Evolutionary conservation across 495 filamentous ascomycete species (phyloP).

Genomic region (Articulospora tetracladia): DNA sequence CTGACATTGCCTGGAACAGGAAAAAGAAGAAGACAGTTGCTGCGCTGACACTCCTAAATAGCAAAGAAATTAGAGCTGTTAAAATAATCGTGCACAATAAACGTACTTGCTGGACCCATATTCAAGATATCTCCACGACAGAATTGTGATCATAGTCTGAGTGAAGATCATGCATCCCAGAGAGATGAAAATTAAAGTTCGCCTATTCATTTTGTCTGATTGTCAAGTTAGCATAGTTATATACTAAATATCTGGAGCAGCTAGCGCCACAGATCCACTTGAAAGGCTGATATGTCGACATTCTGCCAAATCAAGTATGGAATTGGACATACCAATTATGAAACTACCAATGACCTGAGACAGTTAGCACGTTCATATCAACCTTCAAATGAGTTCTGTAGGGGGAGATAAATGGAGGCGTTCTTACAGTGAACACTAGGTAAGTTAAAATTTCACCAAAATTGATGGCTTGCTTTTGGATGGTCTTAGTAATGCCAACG

Average conservation of each 20-base stretch:
- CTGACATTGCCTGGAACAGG: slow-evolving; percentile 38
- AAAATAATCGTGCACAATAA: slow-evolving; percentile 12
- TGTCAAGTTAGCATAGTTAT: neutral
- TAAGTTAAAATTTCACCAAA: slow-evolving; percentile 37
- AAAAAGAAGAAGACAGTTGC: slow-evolving; percentile 38
- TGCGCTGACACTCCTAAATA: neutral
- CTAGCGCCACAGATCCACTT: too few species aligned
- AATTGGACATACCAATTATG: slow-evolving; percentile 32
- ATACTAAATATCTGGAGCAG: too few species aligned
- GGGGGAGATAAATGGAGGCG: too few species aligned
- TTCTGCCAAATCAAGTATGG: too few species aligned
- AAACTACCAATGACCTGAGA: slow-evolving; percentile 26
- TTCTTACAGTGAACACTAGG: slow-evolving; percentile 35
- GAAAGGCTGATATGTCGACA: too few species aligned
- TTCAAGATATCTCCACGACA: slow-evolving; percentile 35
- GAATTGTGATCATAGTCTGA: slow-evolving; percentile 37
- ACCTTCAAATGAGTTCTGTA: too few species aligned
- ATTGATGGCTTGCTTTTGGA: slow-evolving; percentile 33
- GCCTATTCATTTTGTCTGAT: slow-evolving; percentile 27
- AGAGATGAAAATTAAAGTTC: slow-evolving; percentile 36
- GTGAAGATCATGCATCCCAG: slow-evolving; percentile 36
- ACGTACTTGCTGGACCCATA: slow-evolving; percentile 7
- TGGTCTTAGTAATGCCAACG: slow-evolving; percentile 29
- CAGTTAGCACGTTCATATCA: too few species aligned
- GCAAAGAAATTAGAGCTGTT: neutral